Evolutionary conservation across 192 early-diverging fungal species (phyloP), one percentile per base, ranked within the genome.

Genomic region (Chytriomyces confervae): DNA sequence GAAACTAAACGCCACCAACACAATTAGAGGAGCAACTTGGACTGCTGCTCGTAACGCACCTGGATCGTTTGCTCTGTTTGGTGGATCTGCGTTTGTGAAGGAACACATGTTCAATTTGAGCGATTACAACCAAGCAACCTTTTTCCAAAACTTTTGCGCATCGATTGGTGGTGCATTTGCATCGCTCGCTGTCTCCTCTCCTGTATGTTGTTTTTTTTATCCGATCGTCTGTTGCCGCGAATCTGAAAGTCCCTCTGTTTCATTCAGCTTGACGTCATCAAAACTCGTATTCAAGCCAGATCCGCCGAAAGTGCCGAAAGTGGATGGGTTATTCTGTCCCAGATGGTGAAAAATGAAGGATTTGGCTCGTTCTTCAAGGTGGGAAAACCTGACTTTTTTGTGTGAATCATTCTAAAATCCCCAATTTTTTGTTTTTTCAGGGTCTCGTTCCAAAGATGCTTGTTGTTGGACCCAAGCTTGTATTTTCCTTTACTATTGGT

Each of bases 31-130:
- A 51, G 96, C 95, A 45, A 88, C 92, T 50, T 99, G 97, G 97
- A 99, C 97, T 43, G 93, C 94, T 60, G 91, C 95, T 76, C 92
- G 97, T 79, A 99, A 99, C 83, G 97, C 97, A 1, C 97, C 97
- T 20, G 97, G 97, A 20, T 97, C 95, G 43, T 99, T 99, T 86
- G 96, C 97, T 24, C 46, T 79, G 62, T 75, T 75, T 75, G 96
- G 96, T 73, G 97, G 92, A 8, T 94, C 95, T 46, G 96, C 96
- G 11, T 86, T 96, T 69, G 93, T 94, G 65, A 99, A 99, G 91
- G 95, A 97, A 81, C 92, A 92, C 88, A 74, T 93, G 36, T 98
- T 98, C 82, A 86, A 88, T 65, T 83, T 99, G 69, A 88, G 93
- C 57, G 93, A 98, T 81, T 97, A 95, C 84, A 89, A 85, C 86